These are phyloP conservation scores for Coemansia sp. DNA, from an alignment of 192 early-diverging fungal genomes.

Conservation along the genomic window DNA sequence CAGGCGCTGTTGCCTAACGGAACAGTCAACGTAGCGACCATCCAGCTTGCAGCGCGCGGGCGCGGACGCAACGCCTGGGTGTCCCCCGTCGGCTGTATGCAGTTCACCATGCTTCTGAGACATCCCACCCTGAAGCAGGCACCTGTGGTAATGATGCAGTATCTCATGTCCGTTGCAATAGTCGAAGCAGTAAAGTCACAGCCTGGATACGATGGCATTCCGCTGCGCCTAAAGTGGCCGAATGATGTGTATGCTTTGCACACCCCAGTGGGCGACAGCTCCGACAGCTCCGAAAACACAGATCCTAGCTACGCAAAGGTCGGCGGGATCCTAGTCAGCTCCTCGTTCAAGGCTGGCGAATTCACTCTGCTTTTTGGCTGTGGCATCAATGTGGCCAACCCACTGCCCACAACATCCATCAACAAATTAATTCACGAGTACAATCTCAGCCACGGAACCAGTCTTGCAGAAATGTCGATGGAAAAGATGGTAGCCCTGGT, in stretches of 20 bases:
- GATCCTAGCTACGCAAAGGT: conserved; percentile 67
- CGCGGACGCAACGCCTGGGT: conserved; percentile 96
- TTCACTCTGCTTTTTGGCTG: conserved; percentile 84
- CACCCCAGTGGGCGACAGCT: conserved; percentile 24
- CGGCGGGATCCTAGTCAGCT: conserved; percentile 88
- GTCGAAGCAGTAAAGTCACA: conserved; percentile 71
- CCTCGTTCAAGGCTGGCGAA: conserved; percentile 66
- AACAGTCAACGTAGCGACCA: conserved; percentile 74
- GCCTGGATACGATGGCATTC: conserved; percentile 76
- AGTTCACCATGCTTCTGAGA: conserved; percentile 80
- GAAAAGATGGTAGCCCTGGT: conserved; percentile 55
- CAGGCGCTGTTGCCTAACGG: conserved; percentile 70
- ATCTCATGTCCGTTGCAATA: conserved; percentile 83
- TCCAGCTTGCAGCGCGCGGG: conserved; percentile 85
- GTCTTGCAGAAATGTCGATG: conserved; percentile 39
- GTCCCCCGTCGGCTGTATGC: conserved; percentile 85
- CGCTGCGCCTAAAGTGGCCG: conserved; percentile 94
- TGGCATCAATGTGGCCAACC: conserved; percentile 86
- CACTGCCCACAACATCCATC: conserved; percentile 80
- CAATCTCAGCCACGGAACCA: conserved; percentile 53
- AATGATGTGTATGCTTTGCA: conserved; percentile 90
- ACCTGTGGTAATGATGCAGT: conserved; percentile 91
- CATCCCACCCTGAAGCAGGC: conserved; percentile 62
- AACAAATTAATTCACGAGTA: conserved; percentile 73
- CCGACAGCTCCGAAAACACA: conserved; percentile 31